A percentile compares a stretch with the other conserved stretches of the same genome.
Conservation (phyloP, 2,329 filamentous ascomycete species). For the Calcarisporium arbuscula region DNA sequence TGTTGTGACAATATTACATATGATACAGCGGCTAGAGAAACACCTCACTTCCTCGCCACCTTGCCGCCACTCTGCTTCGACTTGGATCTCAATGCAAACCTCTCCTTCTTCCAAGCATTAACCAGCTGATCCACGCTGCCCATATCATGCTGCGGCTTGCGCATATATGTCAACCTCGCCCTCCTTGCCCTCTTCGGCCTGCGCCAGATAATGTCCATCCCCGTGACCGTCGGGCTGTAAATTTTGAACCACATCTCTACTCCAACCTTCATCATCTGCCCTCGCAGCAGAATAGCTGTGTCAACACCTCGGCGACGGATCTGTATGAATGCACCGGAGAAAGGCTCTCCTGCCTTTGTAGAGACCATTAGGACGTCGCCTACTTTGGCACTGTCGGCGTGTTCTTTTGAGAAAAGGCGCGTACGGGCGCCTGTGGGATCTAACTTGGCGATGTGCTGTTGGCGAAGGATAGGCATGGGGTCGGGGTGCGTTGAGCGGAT, state of each 20-base stretch:
- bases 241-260: slow-evolving; percentile 99
- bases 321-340: slow-evolving; percentile 80
- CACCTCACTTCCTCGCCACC: slow-evolving; percentile 16
- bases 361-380: slow-evolving; percentile 92
- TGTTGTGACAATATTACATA: slow-evolving; percentile 16
- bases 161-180: slow-evolving; percentile 85
- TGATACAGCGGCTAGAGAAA: too few relatives aligned
- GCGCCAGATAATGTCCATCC: slow-evolving; percentile 90
- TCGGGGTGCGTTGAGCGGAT: slow-evolving; percentile 52
- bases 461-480: slow-evolving; percentile 61
- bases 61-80: slow-evolving; percentile 20
- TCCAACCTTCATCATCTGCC: slow-evolving; percentile 77
- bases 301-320: slow-evolving; percentile 85
- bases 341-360: slow-evolving; percentile 74
- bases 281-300: slow-evolving; percentile 79
- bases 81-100: slow-evolving; percentile 30
- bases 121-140: slow-evolving; percentile 80
- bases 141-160: slow-evolving; percentile 80
- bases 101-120: slow-evolving; percentile 41
- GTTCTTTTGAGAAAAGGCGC: slow-evolving; percentile 70
- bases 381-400: slow-evolving; percentile 71
- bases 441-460: slow-evolving; percentile 63
- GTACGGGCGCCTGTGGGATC: slow-evolving; percentile 81
- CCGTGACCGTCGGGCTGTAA: slow-evolving; percentile 81
- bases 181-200: slow-evolving; percentile 77